Conservation (phyloP, 257 asterid genomes). For the Euphrasia confusa region DNA sequence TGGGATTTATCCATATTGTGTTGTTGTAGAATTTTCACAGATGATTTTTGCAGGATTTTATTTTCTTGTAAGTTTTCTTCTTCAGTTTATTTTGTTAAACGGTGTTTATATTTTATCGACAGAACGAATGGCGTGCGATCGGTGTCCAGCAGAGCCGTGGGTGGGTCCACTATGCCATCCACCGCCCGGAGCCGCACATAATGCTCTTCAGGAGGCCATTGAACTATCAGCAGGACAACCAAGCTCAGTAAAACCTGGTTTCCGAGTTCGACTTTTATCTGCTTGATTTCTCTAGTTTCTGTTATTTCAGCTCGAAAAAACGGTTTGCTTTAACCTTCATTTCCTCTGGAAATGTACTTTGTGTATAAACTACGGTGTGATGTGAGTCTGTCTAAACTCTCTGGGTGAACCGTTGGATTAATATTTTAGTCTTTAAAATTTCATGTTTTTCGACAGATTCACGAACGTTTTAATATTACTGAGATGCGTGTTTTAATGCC, state of each 20-base stretch:
- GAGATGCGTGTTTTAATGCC: slow-evolving; percentile 7
- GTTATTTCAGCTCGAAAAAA: slow-evolving; percentile 20
- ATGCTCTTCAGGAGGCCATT: slow-evolving; percentile 96
- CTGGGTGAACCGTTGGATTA: not conserved
- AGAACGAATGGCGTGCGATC: slow-evolving; percentile 92
- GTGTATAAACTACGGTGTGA: slow-evolving; percentile 11
- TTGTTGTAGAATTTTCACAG: no score
- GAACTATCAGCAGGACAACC: slow-evolving; percentile 66
- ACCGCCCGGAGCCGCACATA: slow-evolving; percentile 97
- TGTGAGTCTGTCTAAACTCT: not conserved
- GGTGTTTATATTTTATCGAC: not conserved
- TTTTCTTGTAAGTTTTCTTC: not conserved
- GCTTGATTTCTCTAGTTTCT: not conserved
- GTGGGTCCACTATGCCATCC: slow-evolving; percentile 94
- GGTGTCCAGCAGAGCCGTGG: slow-evolving; percentile 99
- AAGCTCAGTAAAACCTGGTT: slow-evolving; percentile 32
- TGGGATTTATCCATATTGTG: not conserved
- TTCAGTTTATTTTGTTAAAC: not conserved
- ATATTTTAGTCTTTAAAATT: slow-evolving; percentile 14
- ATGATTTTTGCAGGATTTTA: not conserved
- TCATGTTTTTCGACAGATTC: slow-evolving; percentile 15
- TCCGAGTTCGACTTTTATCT: slow-evolving; percentile 28
- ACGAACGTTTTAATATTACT: slow-evolving; percentile 9
- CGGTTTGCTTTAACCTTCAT: slow-evolving; percentile 11
- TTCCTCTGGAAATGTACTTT: slow-evolving; percentile 29